A percentile compares a stretch with the other conserved stretches of the same genome.
Evolutionary conservation across 805 yeast species (phyloP).

Genomic region (Yamadazyma nakazawae): DNA sequence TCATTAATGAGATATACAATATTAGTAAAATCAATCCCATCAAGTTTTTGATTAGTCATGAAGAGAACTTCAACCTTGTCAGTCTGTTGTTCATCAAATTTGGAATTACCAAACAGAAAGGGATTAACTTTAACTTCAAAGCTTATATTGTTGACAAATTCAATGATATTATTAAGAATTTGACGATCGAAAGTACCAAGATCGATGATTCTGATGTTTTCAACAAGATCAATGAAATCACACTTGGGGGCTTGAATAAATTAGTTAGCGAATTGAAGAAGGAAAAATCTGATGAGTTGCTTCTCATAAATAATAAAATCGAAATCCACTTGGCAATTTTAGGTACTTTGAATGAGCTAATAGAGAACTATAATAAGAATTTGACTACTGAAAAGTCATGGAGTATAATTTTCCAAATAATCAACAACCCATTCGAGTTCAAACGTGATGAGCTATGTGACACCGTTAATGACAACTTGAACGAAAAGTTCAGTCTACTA

Average conservation of each 20-base stretch:
- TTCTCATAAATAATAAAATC: conserved; percentile 55
- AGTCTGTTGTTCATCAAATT: conserved; percentile 50
- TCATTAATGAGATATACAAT: conserved; percentile 50
- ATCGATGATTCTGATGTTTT: conserved; percentile 11
- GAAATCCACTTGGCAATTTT: conserved; percentile 64
- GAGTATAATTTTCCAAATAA: conserved; percentile 65
- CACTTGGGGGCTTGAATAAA: conserved; percentile 41
- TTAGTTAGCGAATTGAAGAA: conserved; percentile 17
- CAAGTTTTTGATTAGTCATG: conserved; percentile 45
- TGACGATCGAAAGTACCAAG: conserved; percentile 36
- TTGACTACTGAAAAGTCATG: conserved; percentile 53
- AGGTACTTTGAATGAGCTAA: conserved; percentile 63
- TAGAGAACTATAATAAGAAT: conserved; percentile 73
- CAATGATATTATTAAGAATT: conserved; percentile 44
- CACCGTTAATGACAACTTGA: conserved; percentile 17
- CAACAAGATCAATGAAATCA: conserved; percentile 13
- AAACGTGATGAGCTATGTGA: conserved; percentile 17
- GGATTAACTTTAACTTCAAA: conserved; percentile 44
- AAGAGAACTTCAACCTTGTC: conserved; percentile 25
- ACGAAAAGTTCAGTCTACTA: conserved; percentile 49
- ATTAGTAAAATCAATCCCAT: conserved; percentile 49
- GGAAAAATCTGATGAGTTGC: conserved; percentile 26
- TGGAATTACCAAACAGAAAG: conserved; percentile 28
- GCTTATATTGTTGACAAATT: conserved; percentile 49
- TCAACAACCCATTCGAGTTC: conserved; percentile 51